Evolutionary conservation across 2,329 filamentous ascomycete genomes (phyloP), one percentile per base, ranked within the genome.

Genomic region (Fusarium zealandicum): DNA sequence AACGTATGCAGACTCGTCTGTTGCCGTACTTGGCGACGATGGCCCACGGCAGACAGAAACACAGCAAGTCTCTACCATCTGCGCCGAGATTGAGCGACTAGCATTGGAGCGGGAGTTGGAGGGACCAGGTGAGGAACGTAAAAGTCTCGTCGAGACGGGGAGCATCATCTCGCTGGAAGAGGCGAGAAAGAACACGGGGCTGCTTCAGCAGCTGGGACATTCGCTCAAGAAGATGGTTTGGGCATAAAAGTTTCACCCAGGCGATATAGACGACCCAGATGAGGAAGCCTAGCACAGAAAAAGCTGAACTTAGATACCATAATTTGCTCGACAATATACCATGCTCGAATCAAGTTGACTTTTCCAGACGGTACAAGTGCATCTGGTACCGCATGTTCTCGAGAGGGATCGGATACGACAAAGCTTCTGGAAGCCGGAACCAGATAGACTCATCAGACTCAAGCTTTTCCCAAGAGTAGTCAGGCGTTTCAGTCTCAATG

Each of bases 351-450:
- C 54, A 64, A 43, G 40, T 40, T 13, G 44, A 31, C 47, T 63
- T 71, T 57, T 63, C 58, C 42, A 73, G 54, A 36, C 77, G 76
- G 63, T 96, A 98, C 13, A 97, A 70, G 76, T 97, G 92, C 65
- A 96, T 80, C 74, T 98, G 93, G 73, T 93, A 96, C 39, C 93
- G 86, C 93, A 97, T 96, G 70, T 97, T 91, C 76, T 98, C 93
- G 69, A 98, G 75, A 44, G 87, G 82, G 66, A 97, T 92, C 7
- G 92, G 89, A 75, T 97, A 98, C 33, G 80, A 78, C 61, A 97
- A 74, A 13, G 73, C 77, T 1, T 84, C 80, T 11, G 82, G 78
- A 30, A 96, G 75, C 36, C 93, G 84, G 75, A 93, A 97, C 93
- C 93, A 98, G 48, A 84, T 76, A 3, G 90, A 92, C 40, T 96